Base-by-base conservation (phyloP, 768 basidiomycete species). In the Hydnum rufescens region DNA sequence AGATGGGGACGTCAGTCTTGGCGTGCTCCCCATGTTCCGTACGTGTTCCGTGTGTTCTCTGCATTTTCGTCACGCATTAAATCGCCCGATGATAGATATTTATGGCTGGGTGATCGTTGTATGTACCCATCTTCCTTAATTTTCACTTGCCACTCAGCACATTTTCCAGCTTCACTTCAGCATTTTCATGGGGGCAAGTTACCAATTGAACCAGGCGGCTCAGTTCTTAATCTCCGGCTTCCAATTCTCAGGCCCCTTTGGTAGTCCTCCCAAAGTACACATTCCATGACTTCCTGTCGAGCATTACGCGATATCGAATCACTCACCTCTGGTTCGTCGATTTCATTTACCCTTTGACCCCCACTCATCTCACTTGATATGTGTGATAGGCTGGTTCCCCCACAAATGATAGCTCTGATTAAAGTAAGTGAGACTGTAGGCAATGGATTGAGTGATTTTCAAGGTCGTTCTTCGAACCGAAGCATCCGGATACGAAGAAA, bases 211-310 rank as follows among this genome's bases (percentile, higher is more conserved):
- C 34, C 34, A 39, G 8, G 19, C 8, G 8, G 34, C 19, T 19
- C 8, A 8, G 34, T 8, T 39, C 34, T 39, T 8, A 39, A 39
- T 39, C 8, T 47, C 16, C 44, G 13, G 2, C 1, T 8, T 46
- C 49, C 25, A 8, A 8, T 26, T 46, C 44, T n/a, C 22, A 59
- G 58, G 23, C 57, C 26, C 53, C 59, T 19, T 48, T 53, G 50
- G 77, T 81, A 6, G 67, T 80, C 8, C 63, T 80, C 8, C 71
- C 75, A 3, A 79, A 72, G 57, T 82, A 81, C 61, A 75, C 69
- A 55, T 78, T 78, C 50, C 65, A 67, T 25, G 70, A 68, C n/a
- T 75, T 79, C 67, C 68, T 82, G 19, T 66, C 71, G 43, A 78
- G 76, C 63, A 75, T 82, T 31, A 66, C 70, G 29, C 70, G 68